Evolutionary conservation across 1,284 basidiomycete species (phyloP), one percentile per base, ranked within the genome.

Genomic region (Sutorius eximius): DNA sequence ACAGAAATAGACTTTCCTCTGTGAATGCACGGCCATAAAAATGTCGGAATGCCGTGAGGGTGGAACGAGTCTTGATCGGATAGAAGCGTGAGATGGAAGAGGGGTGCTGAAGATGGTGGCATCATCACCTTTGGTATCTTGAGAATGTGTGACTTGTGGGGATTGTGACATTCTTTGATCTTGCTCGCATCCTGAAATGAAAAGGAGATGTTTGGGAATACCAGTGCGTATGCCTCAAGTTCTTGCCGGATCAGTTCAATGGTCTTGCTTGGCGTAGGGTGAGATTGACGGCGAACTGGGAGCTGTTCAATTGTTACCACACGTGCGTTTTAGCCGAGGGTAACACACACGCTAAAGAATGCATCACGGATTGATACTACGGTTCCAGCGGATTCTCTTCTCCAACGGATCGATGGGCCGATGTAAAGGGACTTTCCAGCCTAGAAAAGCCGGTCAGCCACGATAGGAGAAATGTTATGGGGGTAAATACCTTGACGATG

Each of bases 341-440:
- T 12, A 45, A 24, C 44, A 72, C 82, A 45, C 59, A 92, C 91
- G 64, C 89, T 92, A 66, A 88, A 89, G 69, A 95, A 97, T 5
- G 89, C 84, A 66, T 96, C 94, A 20, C 90, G 84, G 37, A 95
- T 78, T 61, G 81, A 85, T 38, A 95, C 85, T 11, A 82, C 85
- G 4, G 93, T 95, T 5, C 94, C 94, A 6, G 81, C 71, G 2
- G 76, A 72, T 66, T 89, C 85, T 64, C 85, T 76, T 58, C 80
- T 76, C 89, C 88, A 86, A 29, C 88, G 82, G 40, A 86, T 73
- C 3, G 91, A 83, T 33, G 84, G 79, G 1, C 92, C 92, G 30
- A 75, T 73, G 65, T 89, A 91, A n/a, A 94, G 67, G 13, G 68
- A 74, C 61, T 82, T 76, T 15, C 82, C 83, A 24, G 82, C 85